Evolutionary conservation across 495 filamentous ascomycete species (phyloP).

Genomic region (Thermochaetoides thermophila): DNA sequence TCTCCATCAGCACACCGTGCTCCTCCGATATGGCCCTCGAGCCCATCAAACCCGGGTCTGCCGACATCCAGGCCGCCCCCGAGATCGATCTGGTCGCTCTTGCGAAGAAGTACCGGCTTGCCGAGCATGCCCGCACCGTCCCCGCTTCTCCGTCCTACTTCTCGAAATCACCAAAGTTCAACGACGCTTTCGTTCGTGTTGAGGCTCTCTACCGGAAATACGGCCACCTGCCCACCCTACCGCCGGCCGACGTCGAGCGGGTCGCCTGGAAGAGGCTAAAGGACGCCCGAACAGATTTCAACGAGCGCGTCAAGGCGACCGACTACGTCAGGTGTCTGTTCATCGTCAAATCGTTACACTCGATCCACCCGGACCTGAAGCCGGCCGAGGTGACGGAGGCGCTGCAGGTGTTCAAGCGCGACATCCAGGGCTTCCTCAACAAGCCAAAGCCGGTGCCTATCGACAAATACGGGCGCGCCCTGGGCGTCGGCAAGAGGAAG

Average conservation of each 20-base stretch:
- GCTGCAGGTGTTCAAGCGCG: conserved; percentile 55
- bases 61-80: conserved; percentile 9
- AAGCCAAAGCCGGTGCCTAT: conserved; percentile 40
- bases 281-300: conserved; percentile 58
- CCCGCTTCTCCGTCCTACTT: conserved; percentile 89
- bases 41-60: too few species aligned
- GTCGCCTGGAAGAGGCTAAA: conserved; percentile 72
- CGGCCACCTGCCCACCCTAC: conserved; percentile 51
- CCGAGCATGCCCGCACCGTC: conserved; percentile 47
- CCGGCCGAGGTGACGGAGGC: conserved; percentile 50
- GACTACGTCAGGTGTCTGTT: conserved; percentile 63
- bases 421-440: conserved; percentile 53
- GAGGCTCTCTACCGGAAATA: conserved; percentile 55
- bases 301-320: conserved; percentile 62
- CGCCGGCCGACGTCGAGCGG: conserved; percentile 48
- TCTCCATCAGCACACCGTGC: too few species aligned
- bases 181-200: conserved; percentile 65
- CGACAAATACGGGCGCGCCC: conserved; percentile 60
- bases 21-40: too few species aligned
- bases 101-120: neutral
- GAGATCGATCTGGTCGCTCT: conserved; percentile 7
- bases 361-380: conserved; percentile 67
- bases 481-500: conserved; percentile 75
- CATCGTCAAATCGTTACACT: conserved; percentile 65
- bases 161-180: conserved; percentile 69